These are phyloP conservation scores for Lathyrus tuberosus DNA, from an alignment of 306 rosid species.

Conservation along the genomic window DNA sequence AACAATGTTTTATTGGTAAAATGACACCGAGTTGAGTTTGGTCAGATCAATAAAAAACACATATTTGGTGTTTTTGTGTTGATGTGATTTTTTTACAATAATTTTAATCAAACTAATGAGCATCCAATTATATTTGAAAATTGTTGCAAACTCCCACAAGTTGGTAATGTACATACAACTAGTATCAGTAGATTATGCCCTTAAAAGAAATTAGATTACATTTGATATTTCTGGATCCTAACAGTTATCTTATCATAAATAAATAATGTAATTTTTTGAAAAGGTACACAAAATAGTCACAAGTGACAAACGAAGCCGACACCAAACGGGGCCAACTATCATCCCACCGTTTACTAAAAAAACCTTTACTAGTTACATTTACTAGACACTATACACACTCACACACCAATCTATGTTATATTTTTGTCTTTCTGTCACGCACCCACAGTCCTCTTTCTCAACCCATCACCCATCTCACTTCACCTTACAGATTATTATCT, in stretches of 20 bases:
- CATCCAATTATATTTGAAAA: too few relatives aligned
- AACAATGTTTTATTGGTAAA: too few relatives aligned
- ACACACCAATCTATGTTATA: slow-evolving; percentile 27
- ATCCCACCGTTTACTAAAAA: slow-evolving; percentile 43
- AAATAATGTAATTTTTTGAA: not conserved
- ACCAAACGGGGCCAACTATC: slow-evolving; percentile 37
- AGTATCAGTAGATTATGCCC: too few relatives aligned
- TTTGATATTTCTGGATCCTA: not conserved
- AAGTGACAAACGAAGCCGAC: slow-evolving; percentile 51
- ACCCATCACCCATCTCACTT: not conserved
- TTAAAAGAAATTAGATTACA: too few relatives aligned
- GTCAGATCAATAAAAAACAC: too few relatives aligned
- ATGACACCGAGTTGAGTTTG: too few relatives aligned
- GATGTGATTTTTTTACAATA: too few relatives aligned
- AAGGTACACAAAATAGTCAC: not conserved
- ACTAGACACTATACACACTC: not conserved
- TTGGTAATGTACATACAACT: too few relatives aligned
- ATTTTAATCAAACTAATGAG: too few relatives aligned
- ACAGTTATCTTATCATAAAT: too few relatives aligned
- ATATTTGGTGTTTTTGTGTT: too few relatives aligned
- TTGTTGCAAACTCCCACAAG: too few relatives aligned
- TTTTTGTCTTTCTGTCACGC: slow-evolving; percentile 48
- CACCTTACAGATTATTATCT: not conserved
- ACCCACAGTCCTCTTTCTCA: slow-evolving; percentile 15
- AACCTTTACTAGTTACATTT: slow-evolving; percentile 19